Conservation (phyloP, 1,284 basidiomycete species). For the Mycosarcoma mackinlayi region DNA sequence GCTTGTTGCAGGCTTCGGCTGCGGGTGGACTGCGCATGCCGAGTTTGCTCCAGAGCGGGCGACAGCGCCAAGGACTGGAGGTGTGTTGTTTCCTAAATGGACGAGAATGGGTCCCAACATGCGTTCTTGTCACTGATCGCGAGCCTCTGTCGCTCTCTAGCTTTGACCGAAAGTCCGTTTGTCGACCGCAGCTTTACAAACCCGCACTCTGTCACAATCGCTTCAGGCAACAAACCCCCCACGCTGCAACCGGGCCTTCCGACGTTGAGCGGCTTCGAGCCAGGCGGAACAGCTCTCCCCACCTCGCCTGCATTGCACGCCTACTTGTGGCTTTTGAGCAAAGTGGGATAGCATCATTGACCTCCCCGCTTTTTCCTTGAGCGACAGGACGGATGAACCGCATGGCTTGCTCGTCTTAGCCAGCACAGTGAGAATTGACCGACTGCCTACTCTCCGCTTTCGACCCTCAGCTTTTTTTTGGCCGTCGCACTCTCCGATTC, state of each 20-base stretch:
- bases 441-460: neutral
- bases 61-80: conserved; percentile 1
- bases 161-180: conserved; percentile 26
- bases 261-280: too few species aligned
- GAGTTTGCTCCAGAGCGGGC: conserved; percentile 4
- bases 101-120: too few species aligned
- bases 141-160: too few species aligned
- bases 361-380: neutral
- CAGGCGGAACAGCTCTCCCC: too few species aligned
- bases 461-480: neutral
- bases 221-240: conserved; percentile 10
- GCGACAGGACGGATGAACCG: neutral
- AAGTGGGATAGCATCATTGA: conserved; percentile 21
- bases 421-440: neutral
- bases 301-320: too few species aligned
- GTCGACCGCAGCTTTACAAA: conserved; percentile 12
- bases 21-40: neutral
- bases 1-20: neutral
- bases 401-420: neutral
- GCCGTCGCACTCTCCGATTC: too few species aligned
- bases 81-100: too few species aligned
- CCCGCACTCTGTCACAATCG: neutral
- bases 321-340: neutral
- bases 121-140: too few species aligned
- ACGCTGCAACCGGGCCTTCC: too few species aligned